Conservation (phyloP, 345 rosid genomes). For the Stellera chamaejasme region DNA sequence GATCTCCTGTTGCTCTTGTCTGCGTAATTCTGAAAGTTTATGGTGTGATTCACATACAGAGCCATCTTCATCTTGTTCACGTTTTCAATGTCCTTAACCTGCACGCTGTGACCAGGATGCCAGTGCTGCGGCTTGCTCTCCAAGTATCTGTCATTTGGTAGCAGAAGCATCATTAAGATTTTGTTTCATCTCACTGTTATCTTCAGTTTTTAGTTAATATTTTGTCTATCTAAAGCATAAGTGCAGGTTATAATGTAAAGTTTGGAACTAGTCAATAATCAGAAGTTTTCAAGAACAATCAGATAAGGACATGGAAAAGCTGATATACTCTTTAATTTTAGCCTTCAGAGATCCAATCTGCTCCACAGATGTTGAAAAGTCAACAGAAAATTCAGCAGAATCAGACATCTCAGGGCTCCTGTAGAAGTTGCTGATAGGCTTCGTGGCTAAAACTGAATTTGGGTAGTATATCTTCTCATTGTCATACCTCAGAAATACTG, state of each 20-base stretch:
- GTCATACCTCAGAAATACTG: conserved; percentile 63
- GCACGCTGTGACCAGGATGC: conserved; percentile 39
- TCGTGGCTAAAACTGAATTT: conserved; percentile 45
- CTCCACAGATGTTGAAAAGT: conserved; percentile 50
- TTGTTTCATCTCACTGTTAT: no score
- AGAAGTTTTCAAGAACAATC: no score
- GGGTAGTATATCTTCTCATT: conserved; percentile 70
- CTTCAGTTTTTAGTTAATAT: no score
- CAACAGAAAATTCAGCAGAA: conserved; percentile 51
- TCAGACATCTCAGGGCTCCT: conserved; percentile 87
- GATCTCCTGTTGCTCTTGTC: conserved; percentile 53
- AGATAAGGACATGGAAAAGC: neutral
- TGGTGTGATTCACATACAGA: conserved; percentile 49
- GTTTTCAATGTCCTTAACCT: conserved; percentile 58
- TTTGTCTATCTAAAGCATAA: no score
- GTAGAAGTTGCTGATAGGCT: conserved; percentile 61
- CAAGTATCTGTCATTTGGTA: conserved; percentile 34
- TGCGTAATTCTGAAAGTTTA: conserved; percentile 53
- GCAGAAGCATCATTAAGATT: no score
- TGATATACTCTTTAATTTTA: conserved; percentile 42
- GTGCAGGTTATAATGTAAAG: no score
- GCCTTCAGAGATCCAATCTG: conserved; percentile 43
- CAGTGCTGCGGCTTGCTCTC: conserved; percentile 64
- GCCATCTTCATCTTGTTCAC: conserved; percentile 71
- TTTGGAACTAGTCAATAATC: no score